A percentile compares a stretch with the other conserved stretches of the same genome.
Evolutionary conservation across 2,329 filamentous ascomycete genomes (phyloP).

Genomic region (Cladosporium sp.): DNA sequence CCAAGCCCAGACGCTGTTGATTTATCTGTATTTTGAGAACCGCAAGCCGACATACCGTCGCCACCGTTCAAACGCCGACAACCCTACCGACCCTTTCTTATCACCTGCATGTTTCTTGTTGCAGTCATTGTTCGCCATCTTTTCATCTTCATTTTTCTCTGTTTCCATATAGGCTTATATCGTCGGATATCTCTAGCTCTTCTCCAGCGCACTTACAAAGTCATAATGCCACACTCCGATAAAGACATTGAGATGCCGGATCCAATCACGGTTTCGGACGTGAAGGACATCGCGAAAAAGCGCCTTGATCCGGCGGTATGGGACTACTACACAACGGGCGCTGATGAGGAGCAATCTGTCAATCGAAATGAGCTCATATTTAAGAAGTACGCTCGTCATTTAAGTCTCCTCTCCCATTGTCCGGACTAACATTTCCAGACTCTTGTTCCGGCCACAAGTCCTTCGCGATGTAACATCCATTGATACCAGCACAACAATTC

Average conservation of each 20-base stretch:
- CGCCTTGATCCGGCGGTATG: conserved; percentile 4
- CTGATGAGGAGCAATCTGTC: conserved; percentile 9
- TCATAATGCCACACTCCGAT: not conserved
- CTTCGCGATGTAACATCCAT: conserved; percentile 19
- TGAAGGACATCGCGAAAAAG: conserved; percentile 7
- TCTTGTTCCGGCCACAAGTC: conserved; percentile 20
- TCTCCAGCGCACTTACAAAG: no score
- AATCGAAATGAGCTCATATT: conserved; percentile 6
- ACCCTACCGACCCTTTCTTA: no score
- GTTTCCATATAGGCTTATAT: no score
- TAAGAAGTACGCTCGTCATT: not conserved
- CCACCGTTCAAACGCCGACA: no score
- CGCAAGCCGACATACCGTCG: no score
- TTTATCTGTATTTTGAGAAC: no score
- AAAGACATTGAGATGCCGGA: conserved; percentile 1
- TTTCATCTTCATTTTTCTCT: no score
- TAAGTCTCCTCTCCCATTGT: not conserved
- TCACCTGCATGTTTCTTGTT: no score
- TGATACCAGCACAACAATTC: conserved; percentile 20
- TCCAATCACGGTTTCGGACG: conserved; percentile 6
- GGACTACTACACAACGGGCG: conserved; percentile 11
- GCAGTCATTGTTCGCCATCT: no score
- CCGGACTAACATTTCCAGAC: conserved; percentile 1
- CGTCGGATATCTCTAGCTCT: no score
- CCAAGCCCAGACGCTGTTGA: no score